Evolutionary conservation across 192 early-diverging fungal species (phyloP).

Genomic region (Coemansia sp.): DNA sequence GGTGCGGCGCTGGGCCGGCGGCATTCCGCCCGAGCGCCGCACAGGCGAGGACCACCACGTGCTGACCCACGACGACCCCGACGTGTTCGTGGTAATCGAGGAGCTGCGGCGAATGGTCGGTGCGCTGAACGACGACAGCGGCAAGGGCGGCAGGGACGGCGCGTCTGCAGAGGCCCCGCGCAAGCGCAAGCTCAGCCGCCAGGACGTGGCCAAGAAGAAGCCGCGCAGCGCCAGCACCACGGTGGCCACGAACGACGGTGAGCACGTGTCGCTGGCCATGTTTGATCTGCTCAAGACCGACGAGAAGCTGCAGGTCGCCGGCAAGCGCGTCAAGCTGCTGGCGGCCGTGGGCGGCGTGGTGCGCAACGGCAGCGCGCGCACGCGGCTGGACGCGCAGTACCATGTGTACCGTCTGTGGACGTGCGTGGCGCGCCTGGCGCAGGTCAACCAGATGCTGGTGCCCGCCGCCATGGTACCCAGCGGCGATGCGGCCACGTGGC

Average conservation of each 20-base stretch:
- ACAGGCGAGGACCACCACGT: slow-evolving; percentile 1
- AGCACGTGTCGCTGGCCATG: slow-evolving; percentile 15
- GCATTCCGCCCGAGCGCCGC: neutral
- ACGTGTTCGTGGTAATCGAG: slow-evolving; percentile 2
- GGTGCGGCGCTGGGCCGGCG: slow-evolving; percentile 3
- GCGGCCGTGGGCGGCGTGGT: slow-evolving; percentile 33
- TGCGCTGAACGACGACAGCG: slow-evolving; percentile 2
- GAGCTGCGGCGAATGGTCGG: slow-evolving; percentile 8
- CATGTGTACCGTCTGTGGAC: slow-evolving; percentile 46
- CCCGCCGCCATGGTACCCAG: neutral
- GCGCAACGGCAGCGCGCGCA: slow-evolving; percentile 7
- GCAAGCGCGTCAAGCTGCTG: slow-evolving; percentile 34
- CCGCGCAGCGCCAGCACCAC: neutral
- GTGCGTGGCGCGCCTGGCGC: slow-evolving; percentile 17
- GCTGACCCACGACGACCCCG: neutral
- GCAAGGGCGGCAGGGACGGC: no score
- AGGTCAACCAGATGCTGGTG: slow-evolving; percentile 8
- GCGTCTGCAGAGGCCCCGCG: no score
- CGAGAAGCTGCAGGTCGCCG: slow-evolving; percentile 37
- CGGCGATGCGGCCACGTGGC: neutral
- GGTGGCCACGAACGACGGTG: slow-evolving; percentile 20
- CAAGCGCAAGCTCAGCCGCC: slow-evolving; percentile 13
- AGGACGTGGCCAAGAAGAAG: slow-evolving; percentile 3
- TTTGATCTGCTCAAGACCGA: slow-evolving; percentile 39
- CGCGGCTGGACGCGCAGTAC: slow-evolving; percentile 27